These are phyloP conservation scores for Xanthoparmelia taractica DNA, from an alignment of 495 filamentous ascomycete genomes.

Conservation along the genomic window DNA sequence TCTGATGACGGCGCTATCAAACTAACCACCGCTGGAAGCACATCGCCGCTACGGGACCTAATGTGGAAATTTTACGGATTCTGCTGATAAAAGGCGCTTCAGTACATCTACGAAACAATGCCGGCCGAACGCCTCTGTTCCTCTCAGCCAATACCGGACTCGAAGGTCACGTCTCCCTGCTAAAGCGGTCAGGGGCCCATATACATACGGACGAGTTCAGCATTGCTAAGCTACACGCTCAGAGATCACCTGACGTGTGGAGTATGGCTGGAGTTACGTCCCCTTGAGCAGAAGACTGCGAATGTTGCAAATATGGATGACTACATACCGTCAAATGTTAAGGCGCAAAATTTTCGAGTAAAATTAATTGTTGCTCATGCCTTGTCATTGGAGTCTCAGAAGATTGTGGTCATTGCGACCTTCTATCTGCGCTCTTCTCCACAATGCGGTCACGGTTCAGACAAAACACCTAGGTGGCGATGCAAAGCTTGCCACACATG, in stretches of 20 bases:
- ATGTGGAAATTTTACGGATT: slow-evolving; percentile 56
- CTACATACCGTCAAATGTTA: background rate
- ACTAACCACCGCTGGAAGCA: slow-evolving; percentile 40
- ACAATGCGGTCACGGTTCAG: background rate
- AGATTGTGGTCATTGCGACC: background rate
- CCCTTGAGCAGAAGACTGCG: background rate
- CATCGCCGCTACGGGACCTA: slow-evolving; percentile 53
- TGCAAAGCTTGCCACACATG: background rate
- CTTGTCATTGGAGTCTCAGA: background rate
- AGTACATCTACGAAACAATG: slow-evolving; percentile 76
- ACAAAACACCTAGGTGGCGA: background rate
- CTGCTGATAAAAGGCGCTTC: slow-evolving; percentile 72
- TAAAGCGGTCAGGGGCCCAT: slow-evolving; percentile 64
- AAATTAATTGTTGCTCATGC: background rate
- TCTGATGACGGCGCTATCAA: slow-evolving; percentile 5
- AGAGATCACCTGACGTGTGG: slow-evolving; percentile 8
- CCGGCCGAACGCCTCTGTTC: slow-evolving; percentile 74
- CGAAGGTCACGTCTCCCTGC: slow-evolving; percentile 53
- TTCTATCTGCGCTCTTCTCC: background rate
- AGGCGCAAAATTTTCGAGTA: background rate
- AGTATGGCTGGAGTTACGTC: background rate
- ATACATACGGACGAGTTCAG: slow-evolving; percentile 56
- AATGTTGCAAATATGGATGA: background rate
- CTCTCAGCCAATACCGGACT: slow-evolving; percentile 59
- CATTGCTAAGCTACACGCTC: slow-evolving; percentile 41